Conservation (phyloP, 192 early-diverging fungal species). For the Coemansia reversa region DNA sequence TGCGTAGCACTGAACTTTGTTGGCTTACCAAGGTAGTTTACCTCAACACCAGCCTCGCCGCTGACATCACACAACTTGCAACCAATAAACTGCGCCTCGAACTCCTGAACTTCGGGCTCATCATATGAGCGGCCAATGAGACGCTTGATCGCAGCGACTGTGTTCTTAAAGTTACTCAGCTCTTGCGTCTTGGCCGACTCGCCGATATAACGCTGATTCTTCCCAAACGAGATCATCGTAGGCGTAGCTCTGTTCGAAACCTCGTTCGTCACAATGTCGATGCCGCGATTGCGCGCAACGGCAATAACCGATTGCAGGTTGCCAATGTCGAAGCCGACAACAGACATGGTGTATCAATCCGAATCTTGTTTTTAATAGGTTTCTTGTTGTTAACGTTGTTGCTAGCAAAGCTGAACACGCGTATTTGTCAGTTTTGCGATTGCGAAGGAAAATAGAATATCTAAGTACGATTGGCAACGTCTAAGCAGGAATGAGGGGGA, state of each 20-base stretch:
- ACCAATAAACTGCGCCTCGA: slow-evolving; percentile 83
- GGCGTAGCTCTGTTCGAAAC: slow-evolving; percentile 95
- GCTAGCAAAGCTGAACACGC: background rate
- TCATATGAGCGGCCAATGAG: slow-evolving; percentile 80
- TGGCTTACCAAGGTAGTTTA: slow-evolving; percentile 77
- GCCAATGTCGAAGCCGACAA: slow-evolving; percentile 95
- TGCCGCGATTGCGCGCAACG: slow-evolving; percentile 96
- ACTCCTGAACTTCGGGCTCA: slow-evolving; percentile 79
- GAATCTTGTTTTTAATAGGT: slow-evolving; percentile 1
- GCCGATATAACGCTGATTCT: slow-evolving; percentile 93
- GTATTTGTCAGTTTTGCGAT: background rate
- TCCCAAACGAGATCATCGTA: slow-evolving; percentile 91
- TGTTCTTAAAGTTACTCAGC: slow-evolving; percentile 97
- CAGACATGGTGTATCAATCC: slow-evolving; percentile 23
- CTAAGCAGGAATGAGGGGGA: background rate
- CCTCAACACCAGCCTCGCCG: slow-evolving; percentile 84
- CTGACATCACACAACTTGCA: slow-evolving; percentile 75
- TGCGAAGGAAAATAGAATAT: background rate
- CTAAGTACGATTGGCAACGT: background rate
- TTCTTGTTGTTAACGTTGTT: background rate
- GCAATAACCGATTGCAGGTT: slow-evolving; percentile 95
- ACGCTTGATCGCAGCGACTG: slow-evolving; percentile 87
- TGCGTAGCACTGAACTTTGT: slow-evolving; percentile 83
- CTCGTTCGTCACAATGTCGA: slow-evolving; percentile 97
- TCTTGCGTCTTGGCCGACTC: slow-evolving; percentile 94